Evolutionary conservation across 2,329 filamentous ascomycete species (phyloP), one percentile per base, ranked within the genome.

Genomic region (Rhynchosporium graminicola): DNA sequence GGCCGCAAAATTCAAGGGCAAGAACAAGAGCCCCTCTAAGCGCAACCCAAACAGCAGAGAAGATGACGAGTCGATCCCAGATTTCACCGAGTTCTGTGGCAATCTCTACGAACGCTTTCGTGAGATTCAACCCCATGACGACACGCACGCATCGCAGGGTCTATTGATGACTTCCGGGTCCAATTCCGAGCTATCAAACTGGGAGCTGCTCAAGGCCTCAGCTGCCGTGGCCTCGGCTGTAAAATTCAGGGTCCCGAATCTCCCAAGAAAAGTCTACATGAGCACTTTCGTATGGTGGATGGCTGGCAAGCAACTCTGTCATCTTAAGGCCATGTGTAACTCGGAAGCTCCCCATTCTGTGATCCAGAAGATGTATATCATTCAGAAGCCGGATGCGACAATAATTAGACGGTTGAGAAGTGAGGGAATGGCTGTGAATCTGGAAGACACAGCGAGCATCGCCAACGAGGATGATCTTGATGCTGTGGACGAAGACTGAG

Each of bases 171-270:
- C 57, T n/a, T 62, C 54, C 28, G 52, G 62, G 9, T 28, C 40
- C 0, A 40, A 68, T 45, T 46, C 61, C 2, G 68, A 71, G 8
- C 56, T 67, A 10, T 67, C 74, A 26, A 28, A 65, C 0, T 83
- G 82, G 82, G 75, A 78, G 0, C 63, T 76, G 0, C 67, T 83
- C 5, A 78, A 77, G 51, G 80, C 81, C 1, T 82, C 79, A 0
- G 45, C 57, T 12, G 57, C 57, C 12, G 46, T 59, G 3, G 70
- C 76, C 4, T 63, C 72, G 4, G 74, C 69, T 50, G 65, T 61
- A 10, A 12, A 46, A 4, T 61, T 45, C 40, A 13, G 2, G 3
- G 6, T 10, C 4, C 57, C 57, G 1, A 13, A 15, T 13, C 33
- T 52, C 6, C 57, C 36, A 1, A 28, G n/a, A 15, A 57, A 28